phyloP scores from a whole-genome alignment of 2,329 filamentous ascomycete genomes.

The Tolypocladium ovalisporum region DNA sequence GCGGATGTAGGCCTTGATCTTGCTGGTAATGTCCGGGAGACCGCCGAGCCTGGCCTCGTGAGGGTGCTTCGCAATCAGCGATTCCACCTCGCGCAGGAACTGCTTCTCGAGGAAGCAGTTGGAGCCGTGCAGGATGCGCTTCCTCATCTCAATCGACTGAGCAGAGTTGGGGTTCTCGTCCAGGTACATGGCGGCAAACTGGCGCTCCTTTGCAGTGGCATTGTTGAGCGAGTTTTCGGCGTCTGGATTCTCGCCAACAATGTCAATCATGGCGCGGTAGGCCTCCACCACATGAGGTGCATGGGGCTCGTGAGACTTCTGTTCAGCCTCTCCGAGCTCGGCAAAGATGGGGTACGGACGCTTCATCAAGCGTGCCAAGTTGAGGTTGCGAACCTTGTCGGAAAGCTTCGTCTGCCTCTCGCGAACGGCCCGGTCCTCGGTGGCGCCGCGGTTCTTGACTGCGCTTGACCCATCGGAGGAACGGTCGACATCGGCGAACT shows the following conservation, averaged over 20 bases:
- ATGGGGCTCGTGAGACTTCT: slow-evolving; percentile 57
- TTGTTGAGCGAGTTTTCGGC: slow-evolving; percentile 47
- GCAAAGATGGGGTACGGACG: slow-evolving; percentile 62
- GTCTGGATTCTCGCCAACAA: slow-evolving; percentile 61
- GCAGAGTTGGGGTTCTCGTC: slow-evolving; percentile 59
- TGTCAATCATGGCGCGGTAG: slow-evolving; percentile 69
- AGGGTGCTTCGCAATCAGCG: slow-evolving; percentile 69
- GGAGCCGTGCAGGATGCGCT: slow-evolving; percentile 69
- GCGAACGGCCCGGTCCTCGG: slow-evolving; percentile 64
- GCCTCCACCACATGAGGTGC: slow-evolving; percentile 69
- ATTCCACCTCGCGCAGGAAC: slow-evolving; percentile 70
- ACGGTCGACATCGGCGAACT: slow-evolving; percentile 60
- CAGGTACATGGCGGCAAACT: slow-evolving; percentile 67
- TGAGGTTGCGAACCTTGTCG: slow-evolving; percentile 69
- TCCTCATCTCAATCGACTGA: slow-evolving; percentile 57
- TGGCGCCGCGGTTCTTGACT: slow-evolving; percentile 32
- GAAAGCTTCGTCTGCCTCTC: slow-evolving; percentile 79
- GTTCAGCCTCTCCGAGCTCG: slow-evolving; percentile 66
- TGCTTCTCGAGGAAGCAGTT: slow-evolving; percentile 69
- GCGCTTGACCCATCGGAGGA: slow-evolving; percentile 36
- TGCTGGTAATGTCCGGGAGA: slow-evolving; percentile 76
- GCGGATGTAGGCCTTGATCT: slow-evolving; percentile 85
- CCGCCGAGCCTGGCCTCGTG: slow-evolving; percentile 84
- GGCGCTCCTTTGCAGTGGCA: slow-evolving; percentile 61
- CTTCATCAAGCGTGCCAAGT: slow-evolving; percentile 57